A percentile compares a stretch with the other conserved stretches of the same genome.
phyloP scores from a whole-genome alignment of 2,329 filamentous ascomycete genomes.

The Fusarium coffeatum region DNA sequence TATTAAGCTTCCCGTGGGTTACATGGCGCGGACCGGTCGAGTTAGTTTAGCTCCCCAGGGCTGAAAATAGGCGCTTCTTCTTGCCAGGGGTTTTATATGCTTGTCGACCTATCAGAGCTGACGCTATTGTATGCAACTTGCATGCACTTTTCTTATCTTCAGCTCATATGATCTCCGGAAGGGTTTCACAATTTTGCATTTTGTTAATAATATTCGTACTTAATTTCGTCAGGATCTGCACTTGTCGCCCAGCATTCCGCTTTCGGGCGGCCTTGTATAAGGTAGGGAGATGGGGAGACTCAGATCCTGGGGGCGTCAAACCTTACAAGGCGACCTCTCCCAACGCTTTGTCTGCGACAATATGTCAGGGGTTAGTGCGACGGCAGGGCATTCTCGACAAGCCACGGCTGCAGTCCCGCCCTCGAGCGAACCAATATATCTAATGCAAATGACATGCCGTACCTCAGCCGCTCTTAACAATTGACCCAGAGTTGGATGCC shows the following conservation, averaged over 20 bases:
- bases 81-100: conserved; percentile 16
- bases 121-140: conserved; percentile 13
- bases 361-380: conserved; percentile 17
- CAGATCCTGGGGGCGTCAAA: conserved; percentile 12
- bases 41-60: conserved; percentile 25
- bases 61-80: conserved; percentile 28
- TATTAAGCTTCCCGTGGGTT: conserved; percentile 30
- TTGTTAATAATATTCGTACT: conserved; percentile 2
- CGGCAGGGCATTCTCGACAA: neutral
- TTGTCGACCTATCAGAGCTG: neutral
- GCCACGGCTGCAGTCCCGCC: conserved; percentile 26
- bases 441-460: conserved; percentile 15
- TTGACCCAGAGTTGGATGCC: neutral
- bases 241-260: conserved; percentile 26
- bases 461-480: conserved; percentile 26
- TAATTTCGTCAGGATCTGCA: neutral
- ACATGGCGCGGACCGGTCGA: conserved; percentile 17
- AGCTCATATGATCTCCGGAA: conserved; percentile 8
- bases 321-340: conserved; percentile 19
- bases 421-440: conserved; percentile 18
- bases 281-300: neutral
- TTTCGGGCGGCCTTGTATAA: conserved; percentile 9
- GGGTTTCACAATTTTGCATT: conserved; percentile 11
- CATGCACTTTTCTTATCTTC: neutral
- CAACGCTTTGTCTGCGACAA: neutral